A percentile compares a stretch with the other conserved stretches of the same genome.
Conservation (phyloP, 805 yeast species). For the Saccharomycopsis sp. region DNA sequence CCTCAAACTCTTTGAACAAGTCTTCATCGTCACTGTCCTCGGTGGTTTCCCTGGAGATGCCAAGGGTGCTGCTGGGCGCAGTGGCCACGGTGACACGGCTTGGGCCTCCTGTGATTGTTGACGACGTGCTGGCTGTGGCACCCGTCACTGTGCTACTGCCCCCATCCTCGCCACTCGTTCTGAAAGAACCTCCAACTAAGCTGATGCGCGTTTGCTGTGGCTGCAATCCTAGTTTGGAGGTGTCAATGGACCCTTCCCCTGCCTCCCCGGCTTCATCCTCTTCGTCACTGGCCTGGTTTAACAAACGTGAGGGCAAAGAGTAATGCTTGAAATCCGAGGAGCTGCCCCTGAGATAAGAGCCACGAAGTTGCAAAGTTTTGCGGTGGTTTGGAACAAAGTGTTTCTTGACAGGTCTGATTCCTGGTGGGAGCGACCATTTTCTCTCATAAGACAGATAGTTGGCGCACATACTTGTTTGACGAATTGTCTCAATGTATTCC, state of each 20-base stretch:
- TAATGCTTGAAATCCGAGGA: conserved; percentile 17
- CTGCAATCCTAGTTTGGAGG: too few relatives aligned
- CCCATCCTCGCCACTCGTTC: too few relatives aligned
- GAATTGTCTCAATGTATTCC: conserved; percentile 15
- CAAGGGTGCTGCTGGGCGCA: too few relatives aligned
- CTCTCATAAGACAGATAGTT: conserved; percentile 6
- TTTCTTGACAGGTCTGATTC: conserved; percentile 12
- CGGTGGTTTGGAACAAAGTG: conserved; percentile 1
- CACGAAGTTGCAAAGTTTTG: neutral
- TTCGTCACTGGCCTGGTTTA: conserved; percentile 14
- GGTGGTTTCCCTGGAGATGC: neutral
- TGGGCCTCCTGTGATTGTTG: too few relatives aligned
- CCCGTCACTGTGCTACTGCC: too few relatives aligned
- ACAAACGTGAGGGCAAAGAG: conserved; percentile 15
- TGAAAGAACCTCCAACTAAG: too few relatives aligned
- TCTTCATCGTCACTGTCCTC: conserved; percentile 16
- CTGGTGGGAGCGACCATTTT: conserved; percentile 19
- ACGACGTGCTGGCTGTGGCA: too few relatives aligned
- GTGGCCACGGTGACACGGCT: too few relatives aligned
- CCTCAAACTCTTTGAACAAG: conserved; percentile 16
- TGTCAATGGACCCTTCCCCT: conserved; percentile 8
- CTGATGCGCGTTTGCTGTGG: too few relatives aligned
- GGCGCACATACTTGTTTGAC: conserved; percentile 14
- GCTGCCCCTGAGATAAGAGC: neutral
- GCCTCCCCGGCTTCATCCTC: conserved; percentile 12